A percentile compares a stretch with the other conserved stretches of the same genome.
These are phyloP conservation scores for Tetrahymena elliotti DNA, from an alignment of 73 alveolate genomes.

Conservation along the genomic window DNA sequence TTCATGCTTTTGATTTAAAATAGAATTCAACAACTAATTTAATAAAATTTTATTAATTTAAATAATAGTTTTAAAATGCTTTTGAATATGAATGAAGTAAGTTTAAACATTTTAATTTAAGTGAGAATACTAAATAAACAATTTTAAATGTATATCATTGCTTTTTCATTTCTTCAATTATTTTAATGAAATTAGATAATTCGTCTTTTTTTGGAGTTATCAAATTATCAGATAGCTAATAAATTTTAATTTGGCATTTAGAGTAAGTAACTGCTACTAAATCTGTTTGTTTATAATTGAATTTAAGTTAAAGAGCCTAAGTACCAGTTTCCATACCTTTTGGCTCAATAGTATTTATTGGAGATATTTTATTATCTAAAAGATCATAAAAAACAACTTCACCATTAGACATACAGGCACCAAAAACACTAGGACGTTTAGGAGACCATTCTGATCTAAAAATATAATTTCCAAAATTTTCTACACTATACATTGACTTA, in stretches of 20 bases:
- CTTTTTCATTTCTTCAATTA: not conserved
- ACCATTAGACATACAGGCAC: conserved; percentile 59
- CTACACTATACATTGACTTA: conserved; percentile 39
- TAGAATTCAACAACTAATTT: too few relatives aligned
- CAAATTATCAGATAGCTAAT: conserved; percentile 28
- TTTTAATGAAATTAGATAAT: not conserved
- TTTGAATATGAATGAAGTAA: too few relatives aligned
- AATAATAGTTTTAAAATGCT: too few relatives aligned
- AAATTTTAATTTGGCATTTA: conserved; percentile 13
- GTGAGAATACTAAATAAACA: too few relatives aligned
- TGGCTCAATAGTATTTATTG: not conserved
- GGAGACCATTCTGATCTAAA: conserved; percentile 58
- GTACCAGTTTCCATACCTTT: conserved; percentile 11
- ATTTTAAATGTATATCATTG: not conserved
- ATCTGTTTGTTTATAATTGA: conserved; percentile 25
- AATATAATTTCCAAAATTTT: conserved; percentile 54
- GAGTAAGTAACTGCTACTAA: conserved; percentile 26
- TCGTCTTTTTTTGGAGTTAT: conserved; percentile 18
- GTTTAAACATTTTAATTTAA: too few relatives aligned
- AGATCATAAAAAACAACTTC: conserved; percentile 57
- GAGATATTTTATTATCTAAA: conserved; percentile 1
- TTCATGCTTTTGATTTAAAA: too few relatives aligned
- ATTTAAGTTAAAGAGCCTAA: conserved; percentile 17
- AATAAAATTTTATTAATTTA: too few relatives aligned
- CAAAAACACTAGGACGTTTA: conserved; percentile 68